Base-by-base conservation (phyloP, 805 yeast genomes). In the Candida pseudoglaebosa region DNA sequence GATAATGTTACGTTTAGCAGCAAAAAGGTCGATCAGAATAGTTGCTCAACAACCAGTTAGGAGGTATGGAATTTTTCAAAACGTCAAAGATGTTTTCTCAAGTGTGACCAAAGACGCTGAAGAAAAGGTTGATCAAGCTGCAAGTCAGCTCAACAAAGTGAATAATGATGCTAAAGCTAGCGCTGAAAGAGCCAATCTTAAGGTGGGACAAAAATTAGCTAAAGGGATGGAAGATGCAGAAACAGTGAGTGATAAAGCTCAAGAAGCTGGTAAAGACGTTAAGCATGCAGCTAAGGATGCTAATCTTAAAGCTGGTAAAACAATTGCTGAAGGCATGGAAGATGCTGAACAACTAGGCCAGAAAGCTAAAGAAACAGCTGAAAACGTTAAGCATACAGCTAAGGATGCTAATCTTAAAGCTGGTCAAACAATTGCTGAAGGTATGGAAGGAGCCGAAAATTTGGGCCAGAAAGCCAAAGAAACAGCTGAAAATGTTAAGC, bases 31-130 rank as follows among this genome's bases (percentile, higher is more conserved):
- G 12, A 12, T 22, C 26, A 22, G 26, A 12, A 12, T 22, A 8
- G 26, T 12, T 12, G 26, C 26, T 22, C 34, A 17, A 10, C 21
- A 14, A 19, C 22, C 19, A 31, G 7, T 31, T 10, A 35, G 43
- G 39, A 20, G 36, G 5, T 50, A 49, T 41, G 56, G 64, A 12
- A 50, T 65, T 10, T 49, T 65, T 10, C 67, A 57, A 34, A 40
- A 59, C 10, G 67, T 69, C 16, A 65, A 65, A 49, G 62, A 61
- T n/a, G 60, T 55, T 5, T 54, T 62, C 32, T 12, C 32, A 10
- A 41, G 48, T 22, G 61, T 55, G 40, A 60, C 54, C 28, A 57
- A 58, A 46, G 57, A 59, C 41, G 67, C 63, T 48, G 62, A 66
- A n/a, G 73, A 73, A 6, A 57, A 67, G 42, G 59, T 57, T 6